Conservation (phyloP, 2,329 filamentous ascomycete species). For the Aspergillus tanneri region DNA sequence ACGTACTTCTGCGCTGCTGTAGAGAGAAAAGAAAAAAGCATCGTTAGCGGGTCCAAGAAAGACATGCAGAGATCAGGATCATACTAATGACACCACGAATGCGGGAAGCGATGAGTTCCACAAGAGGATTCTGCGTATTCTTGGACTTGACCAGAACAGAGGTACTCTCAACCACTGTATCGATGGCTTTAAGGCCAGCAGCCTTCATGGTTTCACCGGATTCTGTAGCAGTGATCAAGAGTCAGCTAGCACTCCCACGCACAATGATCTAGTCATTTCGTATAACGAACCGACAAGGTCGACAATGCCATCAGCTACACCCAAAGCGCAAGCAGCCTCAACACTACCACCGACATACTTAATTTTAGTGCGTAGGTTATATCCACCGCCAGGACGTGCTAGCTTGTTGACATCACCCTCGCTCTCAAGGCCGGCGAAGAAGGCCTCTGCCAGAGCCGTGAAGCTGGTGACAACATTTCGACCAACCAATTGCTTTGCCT, state of each 20-base stretch:
- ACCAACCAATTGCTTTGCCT: slow-evolving; percentile 76
- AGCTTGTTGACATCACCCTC: slow-evolving; percentile 26
- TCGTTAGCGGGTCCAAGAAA: not conserved
- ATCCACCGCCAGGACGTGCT: slow-evolving; percentile 1
- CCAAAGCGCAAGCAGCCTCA: slow-evolving; percentile 91
- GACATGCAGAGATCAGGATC: slow-evolving; percentile 22
- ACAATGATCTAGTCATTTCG: not conserved
- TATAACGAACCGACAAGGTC: slow-evolving; percentile 81
- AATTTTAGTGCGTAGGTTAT: slow-evolving; percentile 71
- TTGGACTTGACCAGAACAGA: slow-evolving; percentile 92
- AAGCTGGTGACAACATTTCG: slow-evolving; percentile 97
- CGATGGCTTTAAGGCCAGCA: slow-evolving; percentile 88
- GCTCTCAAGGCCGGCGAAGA: slow-evolving; percentile 76
- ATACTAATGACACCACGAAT: slow-evolving; percentile 88
- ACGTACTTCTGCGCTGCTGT: slow-evolving; percentile 84
- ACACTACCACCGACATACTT: slow-evolving; percentile 95
- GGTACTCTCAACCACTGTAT: slow-evolving; percentile 83
- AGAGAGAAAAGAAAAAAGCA: not conserved
- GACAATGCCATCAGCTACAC: slow-evolving; percentile 94
- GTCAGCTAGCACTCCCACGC: not conserved
- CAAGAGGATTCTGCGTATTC: slow-evolving; percentile 74
- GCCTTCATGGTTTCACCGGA: slow-evolving; percentile 98
- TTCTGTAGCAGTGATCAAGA: slow-evolving; percentile 56
- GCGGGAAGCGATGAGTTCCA: slow-evolving; percentile 79
- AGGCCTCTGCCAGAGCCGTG: slow-evolving; percentile 75